These are phyloP conservation scores for Ascochyta rabiei DNA, from an alignment of 2,329 filamentous ascomycete species.

Conservation along the genomic window DNA sequence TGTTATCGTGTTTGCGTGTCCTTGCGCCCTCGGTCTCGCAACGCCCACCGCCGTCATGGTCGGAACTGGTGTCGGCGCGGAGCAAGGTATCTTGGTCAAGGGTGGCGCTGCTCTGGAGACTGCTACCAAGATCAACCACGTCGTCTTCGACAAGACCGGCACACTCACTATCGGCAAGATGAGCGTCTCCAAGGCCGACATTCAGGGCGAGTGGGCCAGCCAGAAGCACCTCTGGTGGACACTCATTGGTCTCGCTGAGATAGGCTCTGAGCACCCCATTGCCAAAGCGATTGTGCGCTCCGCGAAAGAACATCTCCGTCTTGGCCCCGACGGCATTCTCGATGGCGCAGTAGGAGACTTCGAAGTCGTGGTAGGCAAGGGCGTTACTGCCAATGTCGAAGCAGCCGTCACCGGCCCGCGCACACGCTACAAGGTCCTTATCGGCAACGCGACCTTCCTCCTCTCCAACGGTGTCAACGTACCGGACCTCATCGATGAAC, in stretches of 20 bases:
- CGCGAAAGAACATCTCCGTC: conserved; percentile 75
- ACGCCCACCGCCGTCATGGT: conserved; percentile 99
- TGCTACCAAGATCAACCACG: conserved; percentile 85
- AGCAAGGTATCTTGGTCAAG: conserved; percentile 97
- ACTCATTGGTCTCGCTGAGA: conserved; percentile 92
- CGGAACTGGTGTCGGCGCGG: conserved; percentile 93
- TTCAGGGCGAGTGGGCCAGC: conserved; percentile 72
- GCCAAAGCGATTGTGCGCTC: conserved; percentile 82
- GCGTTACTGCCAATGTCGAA: conserved; percentile 82
- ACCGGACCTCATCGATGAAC: conserved; percentile 60
- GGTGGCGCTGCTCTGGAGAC: conserved; percentile 90
- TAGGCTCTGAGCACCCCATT: conserved; percentile 93
- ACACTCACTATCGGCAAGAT: conserved; percentile 95
- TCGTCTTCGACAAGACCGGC: conserved; percentile 95
- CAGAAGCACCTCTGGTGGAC: conserved; percentile 87
- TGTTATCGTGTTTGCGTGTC: conserved; percentile 97
- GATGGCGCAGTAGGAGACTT: conserved; percentile 89
- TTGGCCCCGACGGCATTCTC: conserved; percentile 74
- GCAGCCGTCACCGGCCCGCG: conserved; percentile 72
- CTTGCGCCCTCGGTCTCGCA: conserved; percentile 92
- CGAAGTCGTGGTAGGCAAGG: conserved; percentile 79
- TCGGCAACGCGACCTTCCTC: conserved; percentile 83
- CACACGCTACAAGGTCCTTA: conserved; percentile 75
- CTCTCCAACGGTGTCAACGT: conserved; percentile 71
- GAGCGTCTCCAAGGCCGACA: conserved; percentile 77